Conservation (phyloP, 805 yeast species). For the Candida sonorensis region DNA sequence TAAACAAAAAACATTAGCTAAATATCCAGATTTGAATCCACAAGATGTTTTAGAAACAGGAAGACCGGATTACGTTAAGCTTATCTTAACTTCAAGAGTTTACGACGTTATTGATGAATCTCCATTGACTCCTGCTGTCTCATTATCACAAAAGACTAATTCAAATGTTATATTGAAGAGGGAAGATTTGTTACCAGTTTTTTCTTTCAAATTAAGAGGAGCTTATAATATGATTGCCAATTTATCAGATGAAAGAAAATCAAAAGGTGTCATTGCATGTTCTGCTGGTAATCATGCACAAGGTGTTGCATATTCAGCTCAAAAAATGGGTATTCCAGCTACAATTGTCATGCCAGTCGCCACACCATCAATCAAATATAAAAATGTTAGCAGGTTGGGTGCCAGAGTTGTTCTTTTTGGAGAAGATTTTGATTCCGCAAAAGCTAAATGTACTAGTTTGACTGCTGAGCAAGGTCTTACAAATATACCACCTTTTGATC, state of each 20-base stretch:
- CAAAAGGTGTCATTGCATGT: constrained; percentile 92
- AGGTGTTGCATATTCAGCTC: constrained; percentile 94
- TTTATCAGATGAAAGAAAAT: constrained; percentile 53
- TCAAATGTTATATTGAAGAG: constrained; percentile 76
- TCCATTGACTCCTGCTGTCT: constrained; percentile 71
- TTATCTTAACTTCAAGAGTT: constrained; percentile 86
- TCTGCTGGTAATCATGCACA: constrained; percentile 99
- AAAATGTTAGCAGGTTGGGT: constrained; percentile 87
- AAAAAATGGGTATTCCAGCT: constrained; percentile 78
- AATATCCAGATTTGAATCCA: constrained; percentile 39
- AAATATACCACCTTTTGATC: constrained; percentile 97
- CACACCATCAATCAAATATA: constrained; percentile 90
- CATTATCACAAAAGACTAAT: constrained; percentile 67
- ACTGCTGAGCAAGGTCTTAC: constrained; percentile 66
- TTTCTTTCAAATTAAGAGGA: constrained; percentile 93
- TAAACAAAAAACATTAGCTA: constrained; percentile 17
- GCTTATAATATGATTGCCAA: constrained; percentile 97
- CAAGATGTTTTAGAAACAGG: constrained; percentile 55
- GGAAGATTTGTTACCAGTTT: constrained; percentile 92
- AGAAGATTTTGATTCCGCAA: constrained; percentile 93
- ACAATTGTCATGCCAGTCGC: constrained; percentile 98
- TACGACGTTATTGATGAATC: constrained; percentile 93
- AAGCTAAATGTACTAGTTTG: constrained; percentile 76
- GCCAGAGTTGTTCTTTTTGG: constrained; percentile 91
- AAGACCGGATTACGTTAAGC: constrained; percentile 86